Conservation (phyloP, 2,329 filamentous ascomycete genomes). For the Colletotrichum eremochloae region DNA sequence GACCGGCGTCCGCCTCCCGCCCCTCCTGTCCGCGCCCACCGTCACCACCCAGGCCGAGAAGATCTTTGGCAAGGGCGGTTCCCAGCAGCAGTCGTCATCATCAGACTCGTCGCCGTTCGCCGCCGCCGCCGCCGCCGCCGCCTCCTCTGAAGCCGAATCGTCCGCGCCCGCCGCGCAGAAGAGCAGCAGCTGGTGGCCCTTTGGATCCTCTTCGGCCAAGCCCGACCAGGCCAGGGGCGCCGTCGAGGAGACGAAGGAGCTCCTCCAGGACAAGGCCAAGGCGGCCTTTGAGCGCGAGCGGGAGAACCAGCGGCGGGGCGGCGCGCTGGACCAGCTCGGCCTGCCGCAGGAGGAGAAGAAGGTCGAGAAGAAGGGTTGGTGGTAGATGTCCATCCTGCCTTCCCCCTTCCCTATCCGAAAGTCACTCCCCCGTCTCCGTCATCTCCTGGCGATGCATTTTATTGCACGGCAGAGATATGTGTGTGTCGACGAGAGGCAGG, state of each 20-base stretch:
- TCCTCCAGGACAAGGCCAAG: constrained; percentile 56
- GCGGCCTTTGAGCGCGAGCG: constrained; percentile 63
- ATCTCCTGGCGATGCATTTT: not conserved
- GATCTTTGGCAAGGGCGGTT: constrained; percentile 29
- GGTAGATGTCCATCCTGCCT: constrained; percentile 44
- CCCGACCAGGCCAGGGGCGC: constrained; percentile 51
- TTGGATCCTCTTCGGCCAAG: constrained; percentile 51
- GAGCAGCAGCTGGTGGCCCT: constrained; percentile 51
- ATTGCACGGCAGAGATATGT: too few relatives aligned
- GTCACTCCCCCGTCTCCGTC: not conserved
- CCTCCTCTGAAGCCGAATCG: constrained; percentile 7
- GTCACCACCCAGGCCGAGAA: constrained; percentile 42
- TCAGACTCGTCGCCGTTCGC: constrained; percentile 43
- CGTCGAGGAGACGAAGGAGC: constrained; percentile 50
- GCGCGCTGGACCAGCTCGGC: constrained; percentile 64
- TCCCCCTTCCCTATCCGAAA: not conserved
- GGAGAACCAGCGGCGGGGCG: constrained; percentile 64
- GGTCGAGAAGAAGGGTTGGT: constrained; percentile 62
- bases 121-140: constrained; percentile 41
- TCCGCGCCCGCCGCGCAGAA: constrained; percentile 23
- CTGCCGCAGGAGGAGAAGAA: constrained; percentile 47
- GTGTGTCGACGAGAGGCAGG: not conserved
- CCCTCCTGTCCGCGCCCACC: constrained; percentile 61
- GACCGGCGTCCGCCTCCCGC: constrained; percentile 62
- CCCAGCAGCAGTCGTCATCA: constrained; percentile 51